Conservation (phyloP, 2,329 filamentous ascomycete genomes). For the Neofusicoccum laricinum region DNA sequence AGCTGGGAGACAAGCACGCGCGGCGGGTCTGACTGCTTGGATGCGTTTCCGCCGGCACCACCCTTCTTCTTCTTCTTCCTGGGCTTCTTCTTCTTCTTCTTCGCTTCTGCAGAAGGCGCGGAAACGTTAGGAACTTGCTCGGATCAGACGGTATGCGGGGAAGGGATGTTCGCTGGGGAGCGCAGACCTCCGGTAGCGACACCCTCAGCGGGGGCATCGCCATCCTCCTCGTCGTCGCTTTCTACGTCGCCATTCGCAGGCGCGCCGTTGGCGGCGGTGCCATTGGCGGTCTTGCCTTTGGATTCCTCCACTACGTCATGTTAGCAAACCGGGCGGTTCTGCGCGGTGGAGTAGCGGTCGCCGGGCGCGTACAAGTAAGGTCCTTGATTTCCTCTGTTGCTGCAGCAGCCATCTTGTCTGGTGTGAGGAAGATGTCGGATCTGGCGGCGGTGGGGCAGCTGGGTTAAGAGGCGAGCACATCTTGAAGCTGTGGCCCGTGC, state of each 20-base stretch:
- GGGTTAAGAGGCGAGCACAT: constrained; percentile 12
- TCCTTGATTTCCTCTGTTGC: constrained; percentile 36
- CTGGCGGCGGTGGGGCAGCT: background rate
- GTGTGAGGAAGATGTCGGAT: background rate
- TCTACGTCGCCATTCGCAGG: constrained; percentile 37
- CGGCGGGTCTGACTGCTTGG: constrained; percentile 76
- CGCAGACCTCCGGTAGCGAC: constrained; percentile 24
- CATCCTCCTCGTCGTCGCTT: constrained; percentile 52
- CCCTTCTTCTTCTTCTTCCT: constrained; percentile 66
- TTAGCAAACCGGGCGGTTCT: background rate
- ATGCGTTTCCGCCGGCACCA: constrained; percentile 36
- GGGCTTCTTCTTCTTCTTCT: constrained; percentile 82
- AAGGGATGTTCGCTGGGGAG: constrained; percentile 5
- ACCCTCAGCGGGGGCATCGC: constrained; percentile 41
- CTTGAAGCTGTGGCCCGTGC: constrained; percentile 13
- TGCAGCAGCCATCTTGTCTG: constrained; percentile 34
- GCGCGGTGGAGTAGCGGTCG: background rate
- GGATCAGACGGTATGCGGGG: background rate
- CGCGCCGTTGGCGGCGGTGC: constrained; percentile 20
- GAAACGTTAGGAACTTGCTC: constrained; percentile 16
- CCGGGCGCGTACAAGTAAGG: constrained; percentile 33
- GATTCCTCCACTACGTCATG: constrained; percentile 33
- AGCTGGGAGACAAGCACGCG: constrained; percentile 70
- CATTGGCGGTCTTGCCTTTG: constrained; percentile 31
- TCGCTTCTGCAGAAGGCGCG: constrained; percentile 50